Base-by-base conservation (phyloP, 129 eudicot genomes). In the Chrysanthemum seticuspe region DNA sequence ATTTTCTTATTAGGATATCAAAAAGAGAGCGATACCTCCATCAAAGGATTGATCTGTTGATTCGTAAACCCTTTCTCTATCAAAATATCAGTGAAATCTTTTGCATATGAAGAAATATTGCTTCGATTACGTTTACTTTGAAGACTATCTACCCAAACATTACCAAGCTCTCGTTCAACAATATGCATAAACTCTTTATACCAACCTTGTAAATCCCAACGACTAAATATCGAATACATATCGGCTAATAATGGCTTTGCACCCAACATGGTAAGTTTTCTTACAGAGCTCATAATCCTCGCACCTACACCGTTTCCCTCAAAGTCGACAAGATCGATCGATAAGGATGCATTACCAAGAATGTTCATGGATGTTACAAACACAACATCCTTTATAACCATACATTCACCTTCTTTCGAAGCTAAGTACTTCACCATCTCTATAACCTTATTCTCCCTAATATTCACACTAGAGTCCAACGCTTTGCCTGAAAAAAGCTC, bases 401-500 rank as follows among this genome's bases (percentile, higher is more conserved):
- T 71, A 13, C 10, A 73, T 47, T 18, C 36, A 3, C 81, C 85
- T 29, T 66, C 75, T 34, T 64, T 77, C 1, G 60, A 34, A 51
- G 67, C 70, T 51, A 84, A 48, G 34, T 7, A 57, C 31, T 76
- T 60, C 59, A 76, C 58, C 74, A 76, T 76, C 25, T 76, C 80
- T 61, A 2, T 48, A 7, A 62, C 73, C n/a, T 68, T 76, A 6
- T 29, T 10, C 13, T 67, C 74, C 21, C 80, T 76, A 21, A 76
- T n/a, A 31, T 56, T 10, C 10, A n/a, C 72, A 23, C 76, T 75
- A 48, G 59, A 23, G 12, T 77, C 81, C 34, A 84, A 51, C n/a
- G 82, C 83, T 47, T 64, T 74, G 15, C 29, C 23, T 10, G 85
- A 73, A 15, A 80, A 77, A 47, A 80, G 80, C 73, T 80, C 80